Conservation (phyloP, 2,329 filamentous ascomycete species). For the Huntiella omanensis region DNA sequence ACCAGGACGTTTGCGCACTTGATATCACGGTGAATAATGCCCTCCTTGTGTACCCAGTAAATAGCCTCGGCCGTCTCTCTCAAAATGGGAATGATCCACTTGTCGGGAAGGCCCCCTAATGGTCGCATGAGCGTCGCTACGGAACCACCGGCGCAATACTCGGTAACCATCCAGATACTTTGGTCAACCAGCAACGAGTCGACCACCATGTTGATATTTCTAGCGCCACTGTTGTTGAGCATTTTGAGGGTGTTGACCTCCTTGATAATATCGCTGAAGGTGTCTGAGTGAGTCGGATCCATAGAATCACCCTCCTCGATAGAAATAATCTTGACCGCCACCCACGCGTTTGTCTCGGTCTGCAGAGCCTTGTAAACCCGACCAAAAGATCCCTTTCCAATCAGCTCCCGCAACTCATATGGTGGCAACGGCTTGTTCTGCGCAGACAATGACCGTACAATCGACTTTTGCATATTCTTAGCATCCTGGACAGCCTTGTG, state of each 20-base stretch:
- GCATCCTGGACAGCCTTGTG: conserved; percentile 39
- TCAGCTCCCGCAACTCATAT: conserved; percentile 43
- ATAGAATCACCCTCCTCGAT: conserved; percentile 50
- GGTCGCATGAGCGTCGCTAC: conserved; percentile 37
- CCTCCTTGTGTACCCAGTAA: conserved; percentile 30
- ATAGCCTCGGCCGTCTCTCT: conserved; percentile 30
- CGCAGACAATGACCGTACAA: conserved; percentile 38
- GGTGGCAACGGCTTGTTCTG: conserved; percentile 34
- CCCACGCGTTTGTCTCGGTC: conserved; percentile 24
- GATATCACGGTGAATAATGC: conserved; percentile 33
- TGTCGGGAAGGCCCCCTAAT: conserved; percentile 29
- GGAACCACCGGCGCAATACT: conserved; percentile 50
- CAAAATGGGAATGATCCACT: conserved; percentile 32
- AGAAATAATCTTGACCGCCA: conserved; percentile 58
- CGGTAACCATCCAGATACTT: conserved; percentile 49
- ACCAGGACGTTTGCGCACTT: conserved; percentile 46
- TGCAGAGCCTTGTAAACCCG: conserved; percentile 41
- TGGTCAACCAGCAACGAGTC: conserved; percentile 44
- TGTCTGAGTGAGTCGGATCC: conserved; percentile 33
- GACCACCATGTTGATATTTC: conserved; percentile 47
- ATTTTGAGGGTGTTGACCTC: conserved; percentile 37
- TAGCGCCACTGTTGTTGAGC: conserved; percentile 39
- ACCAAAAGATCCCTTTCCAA: conserved; percentile 47
- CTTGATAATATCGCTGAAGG: conserved; percentile 32
- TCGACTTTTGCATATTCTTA: conserved; percentile 38